A percentile compares a stretch with the other conserved stretches of the same genome.
Evolutionary conservation across 23 red algal genomes (phyloP).

Genomic region (Chondrus crispus): DNA sequence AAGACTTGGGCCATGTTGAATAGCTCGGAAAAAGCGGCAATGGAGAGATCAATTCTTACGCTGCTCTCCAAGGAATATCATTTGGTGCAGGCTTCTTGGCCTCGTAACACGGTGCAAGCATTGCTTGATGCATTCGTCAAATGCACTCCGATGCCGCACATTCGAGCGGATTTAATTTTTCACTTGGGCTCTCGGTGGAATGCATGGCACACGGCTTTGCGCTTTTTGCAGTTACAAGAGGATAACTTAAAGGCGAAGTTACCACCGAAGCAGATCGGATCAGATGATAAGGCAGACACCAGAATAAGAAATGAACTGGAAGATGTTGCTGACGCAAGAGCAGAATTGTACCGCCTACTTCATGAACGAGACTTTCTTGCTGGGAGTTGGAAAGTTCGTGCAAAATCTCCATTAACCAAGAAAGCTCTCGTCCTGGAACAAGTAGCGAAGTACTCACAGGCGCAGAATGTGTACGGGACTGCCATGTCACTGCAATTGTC

Average conservation of each 20-base stretch:
- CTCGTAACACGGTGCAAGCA: slow-evolving; percentile 64
- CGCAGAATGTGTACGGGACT: slow-evolving; percentile 62
- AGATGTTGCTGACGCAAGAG: slow-evolving; percentile 63
- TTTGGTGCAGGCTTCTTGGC: slow-evolving; percentile 58
- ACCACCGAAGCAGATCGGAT: neutral
- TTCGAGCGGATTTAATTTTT: slow-evolving; percentile 51
- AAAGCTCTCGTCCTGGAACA: slow-evolving; percentile 66
- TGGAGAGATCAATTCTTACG: slow-evolving; percentile 44
- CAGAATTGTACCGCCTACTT: slow-evolving; percentile 63
- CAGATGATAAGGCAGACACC: neutral
- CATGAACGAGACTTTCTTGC: slow-evolving; percentile 74
- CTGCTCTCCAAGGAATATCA: slow-evolving; percentile 82
- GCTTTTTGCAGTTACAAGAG: slow-evolving; percentile 55
- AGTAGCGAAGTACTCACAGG: slow-evolving; percentile 47
- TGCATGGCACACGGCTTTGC: slow-evolving; percentile 70
- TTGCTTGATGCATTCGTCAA: slow-evolving; percentile 54
- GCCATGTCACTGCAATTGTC: slow-evolving; percentile 21
- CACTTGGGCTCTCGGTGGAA: slow-evolving; percentile 78
- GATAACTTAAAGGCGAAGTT: neutral
- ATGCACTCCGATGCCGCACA: slow-evolving; percentile 27
- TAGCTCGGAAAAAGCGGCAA: slow-evolving; percentile 5
- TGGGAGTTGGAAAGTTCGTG: slow-evolving; percentile 70
- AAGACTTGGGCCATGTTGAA: slow-evolving; percentile 48
- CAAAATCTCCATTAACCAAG: slow-evolving; percentile 12
- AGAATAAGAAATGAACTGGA: slow-evolving; percentile 56